Evolutionary conservation across 306 rosid species (phyloP), one percentile per base, ranked within the genome.

Genomic region (Senna tora): DNA sequence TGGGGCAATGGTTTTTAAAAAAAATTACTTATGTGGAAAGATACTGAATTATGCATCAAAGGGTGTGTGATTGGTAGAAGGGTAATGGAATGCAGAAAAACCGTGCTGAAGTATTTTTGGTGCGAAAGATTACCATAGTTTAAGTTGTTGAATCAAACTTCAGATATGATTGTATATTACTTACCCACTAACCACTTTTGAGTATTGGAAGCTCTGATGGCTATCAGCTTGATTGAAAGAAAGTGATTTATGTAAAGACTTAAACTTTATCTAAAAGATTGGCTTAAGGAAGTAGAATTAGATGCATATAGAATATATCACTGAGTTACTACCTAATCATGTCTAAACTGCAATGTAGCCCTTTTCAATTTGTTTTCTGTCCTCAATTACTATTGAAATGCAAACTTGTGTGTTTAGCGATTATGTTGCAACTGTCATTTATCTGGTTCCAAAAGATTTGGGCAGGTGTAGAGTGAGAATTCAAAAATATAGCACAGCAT

Each of bases 351-450:
- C 7, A 57, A 7, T 19, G 47, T 46, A 43, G 38, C 52, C 30
- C 65, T 33, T 62, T 62, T 64, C 57, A 25, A 36, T 21, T 34
- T 45, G 49, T 78, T 78, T 45, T 65, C 69, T 49, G 45, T 36
- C 49, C 67, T 71, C 42, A 22, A 64, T 65, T 51, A 36, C 62
- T 43, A 16, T 45, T 17, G 15, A 64, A 36, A 25, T 33, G 30
- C 42, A 9, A 67, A 34, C 49, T 9, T 50, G 41, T 58, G 54
- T 16, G 54, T 12, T 49, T 49, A 49, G 54, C 16, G 51, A 45
- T 21, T 43, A 14, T 36, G 20, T 58, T 38, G 61, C 46, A 41
- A 22, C 54, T 75, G 38, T 16, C n/a, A 58, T 17, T 75, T 46
- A 55, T 56, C 39, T 43, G 19, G 65, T 65, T 43, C 47, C 49